phyloP scores from a whole-genome alignment of 495 filamentous ascomycete genomes.

The Immersiella caudata region DNA sequence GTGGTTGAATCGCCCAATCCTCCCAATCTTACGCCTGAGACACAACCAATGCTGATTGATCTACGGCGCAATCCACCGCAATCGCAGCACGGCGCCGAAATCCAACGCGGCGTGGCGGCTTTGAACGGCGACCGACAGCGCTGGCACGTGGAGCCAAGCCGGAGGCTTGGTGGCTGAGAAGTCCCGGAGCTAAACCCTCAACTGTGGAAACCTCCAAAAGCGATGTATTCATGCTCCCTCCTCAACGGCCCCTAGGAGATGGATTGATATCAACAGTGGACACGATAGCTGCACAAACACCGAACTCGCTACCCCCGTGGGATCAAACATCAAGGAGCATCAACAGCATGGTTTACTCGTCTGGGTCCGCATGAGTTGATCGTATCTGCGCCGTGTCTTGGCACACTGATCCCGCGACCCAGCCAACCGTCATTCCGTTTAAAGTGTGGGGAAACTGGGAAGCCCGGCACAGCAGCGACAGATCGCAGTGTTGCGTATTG shows the following conservation, averaged over 20 bases:
- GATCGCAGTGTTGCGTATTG: not conserved
- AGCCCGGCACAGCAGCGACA: not conserved
- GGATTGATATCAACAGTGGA: not conserved
- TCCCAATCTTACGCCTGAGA: conserved; percentile 10
- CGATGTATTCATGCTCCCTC: conserved; percentile 7
- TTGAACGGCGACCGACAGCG: not conserved
- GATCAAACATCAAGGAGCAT: not conserved
- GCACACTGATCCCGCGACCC: not conserved
- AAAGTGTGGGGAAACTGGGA: conserved; percentile 21
- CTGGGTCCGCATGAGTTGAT: conserved; percentile 11
- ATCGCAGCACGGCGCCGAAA: not conserved
- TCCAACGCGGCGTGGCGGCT: not conserved
- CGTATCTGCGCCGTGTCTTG: conserved; percentile 23
- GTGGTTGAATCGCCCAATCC: not conserved
- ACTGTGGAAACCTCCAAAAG: not conserved
- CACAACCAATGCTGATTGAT: conserved; percentile 7
- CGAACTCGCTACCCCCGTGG: not conserved
- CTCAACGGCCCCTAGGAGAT: not conserved
- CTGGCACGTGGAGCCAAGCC: conserved; percentile 21
- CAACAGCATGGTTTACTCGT: not conserved
- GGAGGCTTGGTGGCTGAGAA: conserved; percentile 6
- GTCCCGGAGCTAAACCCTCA: conserved; percentile 18
- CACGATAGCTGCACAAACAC: not conserved
- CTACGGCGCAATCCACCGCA: not conserved
- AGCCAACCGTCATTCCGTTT: conserved; percentile 3